Conservation (phyloP, 2,329 filamentous ascomycete genomes). For the Chalara sp. region DNA sequence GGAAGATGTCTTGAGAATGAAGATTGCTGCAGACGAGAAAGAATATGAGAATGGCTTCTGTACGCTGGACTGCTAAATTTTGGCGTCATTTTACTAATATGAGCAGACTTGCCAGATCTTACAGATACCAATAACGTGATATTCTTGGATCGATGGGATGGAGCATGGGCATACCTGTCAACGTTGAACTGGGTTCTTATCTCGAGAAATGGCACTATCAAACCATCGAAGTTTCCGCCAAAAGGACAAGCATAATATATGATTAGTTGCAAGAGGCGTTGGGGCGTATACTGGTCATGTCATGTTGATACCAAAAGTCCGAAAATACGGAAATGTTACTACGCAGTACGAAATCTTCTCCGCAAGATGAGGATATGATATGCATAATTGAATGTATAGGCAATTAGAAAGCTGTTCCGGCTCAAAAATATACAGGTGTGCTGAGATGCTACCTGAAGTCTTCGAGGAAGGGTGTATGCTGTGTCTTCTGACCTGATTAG, state of each 20-base stretch:
- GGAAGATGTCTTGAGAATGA: slow-evolving; percentile 71
- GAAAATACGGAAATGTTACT: too few relatives aligned
- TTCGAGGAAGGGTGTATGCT: too few relatives aligned
- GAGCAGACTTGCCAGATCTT: slow-evolving; percentile 44
- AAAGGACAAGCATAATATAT: slow-evolving; percentile 35
- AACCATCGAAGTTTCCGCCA: slow-evolving; percentile 74
- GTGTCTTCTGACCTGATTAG: too few relatives aligned
- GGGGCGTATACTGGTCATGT: not conserved
- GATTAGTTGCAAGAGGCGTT: slow-evolving; percentile 1
- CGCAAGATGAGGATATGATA: too few relatives aligned
- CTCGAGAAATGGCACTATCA: slow-evolving; percentile 54
- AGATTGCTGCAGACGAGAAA: slow-evolving; percentile 62
- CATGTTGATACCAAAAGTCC: slow-evolving; percentile 12
- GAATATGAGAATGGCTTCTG: slow-evolving; percentile 82
- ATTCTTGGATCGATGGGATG: slow-evolving; percentile 69
- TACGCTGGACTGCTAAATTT: slow-evolving; percentile 32
- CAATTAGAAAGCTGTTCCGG: too few relatives aligned
- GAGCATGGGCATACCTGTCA: slow-evolving; percentile 74
- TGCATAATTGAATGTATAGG: too few relatives aligned
- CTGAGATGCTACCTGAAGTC: too few relatives aligned
- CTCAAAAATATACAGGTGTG: too few relatives aligned
- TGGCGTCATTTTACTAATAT: slow-evolving; percentile 4
- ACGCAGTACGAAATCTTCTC: too few relatives aligned
- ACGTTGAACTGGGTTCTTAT: slow-evolving; percentile 73
- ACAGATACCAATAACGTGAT: slow-evolving; percentile 57